phyloP scores from a whole-genome alignment of 2,329 filamentous ascomycete genomes.

The Colletotrichum sp. region DNA sequence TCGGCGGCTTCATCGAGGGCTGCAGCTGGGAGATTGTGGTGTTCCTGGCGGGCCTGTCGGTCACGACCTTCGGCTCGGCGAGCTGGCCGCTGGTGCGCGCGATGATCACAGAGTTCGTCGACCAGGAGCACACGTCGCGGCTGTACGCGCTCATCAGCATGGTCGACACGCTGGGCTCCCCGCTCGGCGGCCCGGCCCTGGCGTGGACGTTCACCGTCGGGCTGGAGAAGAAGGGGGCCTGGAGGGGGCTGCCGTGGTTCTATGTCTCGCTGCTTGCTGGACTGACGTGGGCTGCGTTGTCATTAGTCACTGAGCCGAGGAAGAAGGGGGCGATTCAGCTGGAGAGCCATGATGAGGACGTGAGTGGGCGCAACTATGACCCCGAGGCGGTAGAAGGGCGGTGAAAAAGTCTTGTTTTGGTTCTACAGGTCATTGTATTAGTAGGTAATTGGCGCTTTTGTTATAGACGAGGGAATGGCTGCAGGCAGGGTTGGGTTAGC shows the following conservation, averaged over 20 bases:
- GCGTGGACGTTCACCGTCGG: slow-evolving; percentile 43
- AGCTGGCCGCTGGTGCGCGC: slow-evolving; percentile 42
- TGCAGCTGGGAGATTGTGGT: slow-evolving; percentile 34
- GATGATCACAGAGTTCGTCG: slow-evolving; percentile 44
- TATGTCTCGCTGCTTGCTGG: slow-evolving; percentile 38
- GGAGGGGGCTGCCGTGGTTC: slow-evolving; percentile 45
- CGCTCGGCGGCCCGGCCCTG: slow-evolving; percentile 44
- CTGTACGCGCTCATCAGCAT: slow-evolving; percentile 47
- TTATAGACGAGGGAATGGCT: not conserved
- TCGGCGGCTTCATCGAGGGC: slow-evolving; percentile 38
- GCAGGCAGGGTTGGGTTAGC: not conserved
- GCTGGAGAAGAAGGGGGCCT: slow-evolving; percentile 36
- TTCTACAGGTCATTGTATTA: not conserved
- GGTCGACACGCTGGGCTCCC: slow-evolving; percentile 41
- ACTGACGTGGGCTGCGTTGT: slow-evolving; percentile 30
- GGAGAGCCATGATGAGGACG: not conserved
- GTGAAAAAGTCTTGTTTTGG: not conserved
- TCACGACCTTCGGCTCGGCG: slow-evolving; percentile 42
- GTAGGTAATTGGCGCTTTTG: not conserved
- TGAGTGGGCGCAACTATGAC: not conserved
- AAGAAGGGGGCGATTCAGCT: slow-evolving; percentile 16
- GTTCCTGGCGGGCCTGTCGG: slow-evolving; percentile 42
- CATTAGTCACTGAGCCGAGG: slow-evolving; percentile 38
- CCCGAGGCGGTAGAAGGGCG: slow-evolving; percentile 5
- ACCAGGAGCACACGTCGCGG: slow-evolving; percentile 41